Evolutionary conservation across 2,329 filamentous ascomycete genomes (phyloP).

Genomic region (Epichloe amarillans): DNA sequence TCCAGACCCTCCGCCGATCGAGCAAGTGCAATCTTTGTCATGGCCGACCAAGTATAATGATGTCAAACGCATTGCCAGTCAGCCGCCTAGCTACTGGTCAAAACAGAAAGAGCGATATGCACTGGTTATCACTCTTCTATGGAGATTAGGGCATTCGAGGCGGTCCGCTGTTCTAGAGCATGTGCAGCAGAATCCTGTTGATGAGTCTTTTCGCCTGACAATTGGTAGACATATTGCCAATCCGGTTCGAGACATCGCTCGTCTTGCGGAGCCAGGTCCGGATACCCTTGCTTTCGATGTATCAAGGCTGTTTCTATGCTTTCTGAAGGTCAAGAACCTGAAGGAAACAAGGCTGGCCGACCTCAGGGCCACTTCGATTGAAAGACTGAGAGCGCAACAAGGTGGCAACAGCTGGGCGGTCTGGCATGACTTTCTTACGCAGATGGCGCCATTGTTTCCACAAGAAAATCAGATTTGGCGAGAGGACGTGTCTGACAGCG

Average conservation of each 20-base stretch:
- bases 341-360: conserved; percentile 8
- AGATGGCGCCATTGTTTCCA: conserved; percentile 16
- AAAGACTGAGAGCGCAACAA: conserved; percentile 9
- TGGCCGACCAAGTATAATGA: conserved; percentile 2
- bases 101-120: conserved; percentile 16
- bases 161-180: conserved; percentile 15
- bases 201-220: conserved; percentile 4
- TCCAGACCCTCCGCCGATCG: background rate
- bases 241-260: conserved; percentile 6
- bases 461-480: conserved; percentile 20
- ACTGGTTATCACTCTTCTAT: conserved; percentile 17
- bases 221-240: conserved; percentile 5
- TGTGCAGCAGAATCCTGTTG: conserved; percentile 10
- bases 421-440: conserved; percentile 17
- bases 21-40: background rate
- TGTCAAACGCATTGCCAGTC: conserved; percentile 10
- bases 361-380: conserved; percentile 6
- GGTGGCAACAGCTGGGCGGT: conserved; percentile 10
- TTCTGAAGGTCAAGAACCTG: conserved; percentile 13
- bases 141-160: conserved; percentile 16
- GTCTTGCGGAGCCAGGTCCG: conserved; percentile 5
- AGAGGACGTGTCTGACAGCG: conserved; percentile 11
- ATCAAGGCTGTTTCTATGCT: conserved; percentile 18
- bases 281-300: conserved; percentile 17
- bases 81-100: conserved; percentile 12